Evolutionary conservation across 768 basidiomycete species (phyloP), one percentile per base, ranked within the genome.

Genomic region (Lactarius pseudohatsudake): DNA sequence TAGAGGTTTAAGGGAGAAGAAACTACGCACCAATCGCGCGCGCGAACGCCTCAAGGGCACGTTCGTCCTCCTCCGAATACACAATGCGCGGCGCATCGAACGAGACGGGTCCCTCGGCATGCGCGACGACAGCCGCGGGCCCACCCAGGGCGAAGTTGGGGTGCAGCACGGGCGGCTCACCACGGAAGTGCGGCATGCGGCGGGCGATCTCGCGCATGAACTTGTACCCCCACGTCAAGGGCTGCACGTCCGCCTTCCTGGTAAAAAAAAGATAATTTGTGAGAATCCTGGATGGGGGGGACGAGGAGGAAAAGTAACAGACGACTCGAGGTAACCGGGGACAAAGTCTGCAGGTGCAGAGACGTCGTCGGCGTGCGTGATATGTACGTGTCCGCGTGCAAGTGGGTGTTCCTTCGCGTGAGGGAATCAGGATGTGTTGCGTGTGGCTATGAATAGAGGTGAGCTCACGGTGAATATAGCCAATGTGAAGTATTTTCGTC

Each of bases 171-270:
- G 66, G 50, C 18, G 71, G 67, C 60, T 79, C 77, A 30, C 79
- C 79, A 15, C 77, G 74, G 57, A 79, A 80, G 50, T 65, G 69
- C 9, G 74, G 64, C 26, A 26, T 26, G 26, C 87, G 83, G 47
- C 88, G 81, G 4, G 78, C 76, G 13, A 85, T 67, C 75, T 89
- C 87, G 1, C 86, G 79, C 5, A 72, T 62, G 63, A 79, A 80
- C 69, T 89, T 89, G 73, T 87, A 89, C 0, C 72, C 77, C 79
- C 84, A 84, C 61, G 76, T 76, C 55, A 87, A 67, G n/a, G 80
- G 74, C 1, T 72, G 79, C 7, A 88, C 61, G 54, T 77, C 76
- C n/a, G 70, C 74, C 43, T 70, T 65, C n/a, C 76, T 77, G 59
- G 45, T 22, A 22, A 26, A 26, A 26, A 22, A 2, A 26, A 22